A percentile compares a stretch with the other conserved stretches of the same genome.
Conservation (phyloP, 805 yeast genomes). For the Lachancea waltii region DNA sequence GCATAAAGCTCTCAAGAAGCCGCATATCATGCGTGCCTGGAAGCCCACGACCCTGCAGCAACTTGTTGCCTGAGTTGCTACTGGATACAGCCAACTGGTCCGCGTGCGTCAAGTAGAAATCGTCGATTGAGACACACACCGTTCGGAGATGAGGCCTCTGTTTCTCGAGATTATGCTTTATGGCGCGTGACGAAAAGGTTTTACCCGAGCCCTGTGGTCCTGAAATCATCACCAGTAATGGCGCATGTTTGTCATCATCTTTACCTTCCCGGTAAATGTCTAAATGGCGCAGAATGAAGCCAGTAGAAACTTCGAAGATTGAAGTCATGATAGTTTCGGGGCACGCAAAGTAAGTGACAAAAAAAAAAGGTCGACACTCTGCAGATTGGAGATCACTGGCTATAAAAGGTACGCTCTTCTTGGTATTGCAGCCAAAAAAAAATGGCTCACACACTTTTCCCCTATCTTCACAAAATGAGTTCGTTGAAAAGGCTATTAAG, state of each 20-base stretch:
- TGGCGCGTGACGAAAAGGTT: conserved; percentile 44
- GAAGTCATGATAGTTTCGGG: neutral
- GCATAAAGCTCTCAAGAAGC: conserved; percentile 18
- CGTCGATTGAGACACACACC: conserved; percentile 71
- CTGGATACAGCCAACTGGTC: conserved; percentile 48
- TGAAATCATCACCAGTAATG: conserved; percentile 50
- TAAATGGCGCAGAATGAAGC: conserved; percentile 1
- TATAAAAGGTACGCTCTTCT: neutral
- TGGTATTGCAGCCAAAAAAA: no score
- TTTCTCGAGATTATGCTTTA: conserved; percentile 33
- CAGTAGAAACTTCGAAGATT: conserved; percentile 3
- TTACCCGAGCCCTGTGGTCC: conserved; percentile 85
- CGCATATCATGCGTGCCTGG: conserved; percentile 89
- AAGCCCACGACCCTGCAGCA: conserved; percentile 74
- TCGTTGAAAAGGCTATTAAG: conserved; percentile 17
- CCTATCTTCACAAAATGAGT: neutral
- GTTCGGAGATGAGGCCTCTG: conserved; percentile 35
- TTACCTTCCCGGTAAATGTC: neutral
- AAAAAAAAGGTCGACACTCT: neutral
- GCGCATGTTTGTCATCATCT: conserved; percentile 15
- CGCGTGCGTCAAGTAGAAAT: conserved; percentile 63
- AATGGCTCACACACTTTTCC: neutral
- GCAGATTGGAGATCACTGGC: neutral
- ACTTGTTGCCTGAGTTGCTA: conserved; percentile 39
- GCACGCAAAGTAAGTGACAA: neutral